Evolutionary conservation across 495 filamentous ascomycete genomes (phyloP).

Genomic region (Evansstolkia leycettana): DNA sequence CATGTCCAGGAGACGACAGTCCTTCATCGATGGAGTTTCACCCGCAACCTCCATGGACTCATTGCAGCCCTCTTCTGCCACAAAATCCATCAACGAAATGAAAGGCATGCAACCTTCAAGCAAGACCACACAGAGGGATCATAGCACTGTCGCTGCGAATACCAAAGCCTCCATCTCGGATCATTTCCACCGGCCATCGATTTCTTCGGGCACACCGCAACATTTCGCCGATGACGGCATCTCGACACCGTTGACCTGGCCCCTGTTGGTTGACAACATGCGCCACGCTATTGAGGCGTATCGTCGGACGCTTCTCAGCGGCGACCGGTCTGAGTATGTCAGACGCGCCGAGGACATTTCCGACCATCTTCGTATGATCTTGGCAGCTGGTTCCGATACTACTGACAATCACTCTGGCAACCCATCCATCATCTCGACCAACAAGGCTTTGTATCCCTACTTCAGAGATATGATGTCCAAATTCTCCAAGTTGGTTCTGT

Average conservation of each 20-base stretch:
- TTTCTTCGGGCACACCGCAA: conserved; percentile 53
- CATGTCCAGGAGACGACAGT: conserved; percentile 48
- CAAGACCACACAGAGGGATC: conserved; percentile 13
- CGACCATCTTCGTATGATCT: conserved; percentile 84
- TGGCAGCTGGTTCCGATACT: conserved; percentile 88
- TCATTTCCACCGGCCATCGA: conserved; percentile 30
- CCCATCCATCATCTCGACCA: conserved; percentile 96
- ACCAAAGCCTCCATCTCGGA: conserved; percentile 24
- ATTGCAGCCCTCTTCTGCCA: conserved; percentile 47
- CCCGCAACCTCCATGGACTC: conserved; percentile 90
- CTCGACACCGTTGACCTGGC: conserved; percentile 71
- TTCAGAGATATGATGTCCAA: conserved; percentile 99
- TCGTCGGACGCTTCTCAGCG: conserved; percentile 66
- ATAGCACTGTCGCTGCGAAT: conserved; percentile 15
- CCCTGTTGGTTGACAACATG: conserved; percentile 80
- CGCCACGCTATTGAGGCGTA: conserved; percentile 77
- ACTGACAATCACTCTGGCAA: conserved; percentile 98
- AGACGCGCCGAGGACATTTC: conserved; percentile 91
- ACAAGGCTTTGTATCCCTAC: conserved; percentile 91
- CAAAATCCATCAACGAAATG: conserved; percentile 23
- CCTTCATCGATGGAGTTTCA: conserved; percentile 64
- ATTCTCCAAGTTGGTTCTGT: conserved; percentile 94
- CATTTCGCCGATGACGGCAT: conserved; percentile 79
- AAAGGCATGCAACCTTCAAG: conserved; percentile 10
- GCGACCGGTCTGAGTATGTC: conserved; percentile 81